Conservation (phyloP, 257 asterid species). For the Handroanthus guayacan region DNA sequence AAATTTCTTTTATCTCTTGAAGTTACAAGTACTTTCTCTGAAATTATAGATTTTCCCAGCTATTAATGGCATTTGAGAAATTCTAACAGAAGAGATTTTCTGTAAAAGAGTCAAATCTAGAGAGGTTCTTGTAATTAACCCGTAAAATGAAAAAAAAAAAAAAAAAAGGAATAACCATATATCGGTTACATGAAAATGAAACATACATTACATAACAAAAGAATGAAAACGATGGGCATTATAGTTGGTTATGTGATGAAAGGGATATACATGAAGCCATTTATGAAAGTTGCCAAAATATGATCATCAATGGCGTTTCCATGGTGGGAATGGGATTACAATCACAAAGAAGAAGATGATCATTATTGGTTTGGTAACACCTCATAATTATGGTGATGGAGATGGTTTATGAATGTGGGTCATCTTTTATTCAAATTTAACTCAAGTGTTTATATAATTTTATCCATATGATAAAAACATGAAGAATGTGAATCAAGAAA, state of each 20-base stretch:
- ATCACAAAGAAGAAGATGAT: slow-evolving; percentile 1
- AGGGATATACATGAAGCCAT: slow-evolving; percentile 33
- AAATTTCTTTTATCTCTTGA: too few relatives aligned
- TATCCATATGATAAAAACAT: background rate
- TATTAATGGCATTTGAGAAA: too few relatives aligned
- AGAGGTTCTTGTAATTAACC: too few relatives aligned
- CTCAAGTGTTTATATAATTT: background rate
- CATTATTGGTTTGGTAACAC: slow-evolving; percentile 33
- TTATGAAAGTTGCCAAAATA: background rate
- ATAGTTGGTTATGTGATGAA: slow-evolving; percentile 50
- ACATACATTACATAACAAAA: slow-evolving; percentile 36
- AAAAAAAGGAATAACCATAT: too few relatives aligned
- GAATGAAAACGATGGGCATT: slow-evolving; percentile 48
- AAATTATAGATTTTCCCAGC: too few relatives aligned
- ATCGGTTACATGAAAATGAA: slow-evolving; percentile 25
- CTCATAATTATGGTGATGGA: slow-evolving; percentile 28
- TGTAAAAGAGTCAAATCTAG: too few relatives aligned
- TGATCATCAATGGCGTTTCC: slow-evolving; percentile 14
- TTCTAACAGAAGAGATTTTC: too few relatives aligned
- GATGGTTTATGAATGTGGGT: slow-evolving; percentile 33
- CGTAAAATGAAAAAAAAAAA: too few relatives aligned
- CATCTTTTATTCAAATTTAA: background rate
- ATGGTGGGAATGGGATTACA: slow-evolving; percentile 33
- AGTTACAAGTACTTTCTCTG: too few relatives aligned
- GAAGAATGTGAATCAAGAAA: slow-evolving; percentile 23